Percentiles rank a stretch among this genome's conserved stretches.
Evolutionary conservation across 352 stramenopile genomes (phyloP).

Genomic region (Plasmopara halstedii): DNA sequence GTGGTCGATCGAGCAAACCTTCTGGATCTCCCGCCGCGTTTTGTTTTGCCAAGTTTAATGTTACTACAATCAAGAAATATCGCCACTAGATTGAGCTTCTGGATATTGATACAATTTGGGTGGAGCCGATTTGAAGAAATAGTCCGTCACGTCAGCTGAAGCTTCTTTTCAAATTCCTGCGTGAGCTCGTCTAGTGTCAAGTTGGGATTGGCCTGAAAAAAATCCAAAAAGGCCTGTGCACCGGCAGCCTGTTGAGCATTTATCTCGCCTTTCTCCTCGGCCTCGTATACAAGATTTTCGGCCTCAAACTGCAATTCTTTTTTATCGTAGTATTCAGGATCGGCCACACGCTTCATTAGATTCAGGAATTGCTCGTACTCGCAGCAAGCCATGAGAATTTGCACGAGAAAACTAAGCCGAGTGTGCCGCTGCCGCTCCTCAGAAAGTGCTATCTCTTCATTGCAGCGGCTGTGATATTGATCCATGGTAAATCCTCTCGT

Average conservation of each 20-base stretch:
- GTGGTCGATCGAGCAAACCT: slow-evolving; percentile 4
- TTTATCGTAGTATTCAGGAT: slow-evolving; percentile 79
- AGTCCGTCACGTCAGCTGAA: slow-evolving; percentile 44
- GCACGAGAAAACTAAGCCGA: slow-evolving; percentile 71
- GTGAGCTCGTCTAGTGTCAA: slow-evolving; percentile 60
- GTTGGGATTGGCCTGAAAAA: slow-evolving; percentile 61
- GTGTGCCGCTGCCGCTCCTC: slow-evolving; percentile 71
- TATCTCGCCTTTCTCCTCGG: slow-evolving; percentile 24
- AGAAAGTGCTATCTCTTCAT: slow-evolving; percentile 62
- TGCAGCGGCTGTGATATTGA: slow-evolving; percentile 57
- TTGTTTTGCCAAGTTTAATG: slow-evolving; percentile 16
- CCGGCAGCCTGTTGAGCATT: slow-evolving; percentile 25
- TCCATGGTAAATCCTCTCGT: slow-evolving; percentile 63
- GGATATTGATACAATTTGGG: slow-evolving; percentile 30
- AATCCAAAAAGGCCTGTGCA: slow-evolving; percentile 66
- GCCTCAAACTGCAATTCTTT: slow-evolving; percentile 65
- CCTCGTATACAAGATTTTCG: slow-evolving; percentile 52
- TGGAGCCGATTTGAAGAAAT: slow-evolving; percentile 4
- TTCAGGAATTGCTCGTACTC: slow-evolving; percentile 85
- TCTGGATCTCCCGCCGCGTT: slow-evolving; percentile 15
- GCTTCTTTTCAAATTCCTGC: slow-evolving; percentile 64
- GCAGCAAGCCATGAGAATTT: slow-evolving; percentile 67
- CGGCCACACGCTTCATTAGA: slow-evolving; percentile 68
- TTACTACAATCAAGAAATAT: slow-evolving; percentile 19
- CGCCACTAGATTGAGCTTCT: slow-evolving; percentile 21